Conservation (phyloP, 441 rosid genomes). For the Populus trichocarpa region DNA sequence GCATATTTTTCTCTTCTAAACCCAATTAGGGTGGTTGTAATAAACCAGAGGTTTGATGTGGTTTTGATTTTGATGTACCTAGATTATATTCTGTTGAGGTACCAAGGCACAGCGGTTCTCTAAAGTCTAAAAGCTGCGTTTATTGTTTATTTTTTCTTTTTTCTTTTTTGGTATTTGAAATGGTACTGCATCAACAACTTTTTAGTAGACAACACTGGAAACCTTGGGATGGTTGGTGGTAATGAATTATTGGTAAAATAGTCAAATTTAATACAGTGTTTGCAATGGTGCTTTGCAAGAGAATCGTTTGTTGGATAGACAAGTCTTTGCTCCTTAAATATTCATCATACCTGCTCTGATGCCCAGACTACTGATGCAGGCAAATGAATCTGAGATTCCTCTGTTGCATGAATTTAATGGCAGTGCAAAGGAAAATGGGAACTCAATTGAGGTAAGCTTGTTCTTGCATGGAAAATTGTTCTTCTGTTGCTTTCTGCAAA, state of each 20-base stretch:
- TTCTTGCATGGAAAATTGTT: slow-evolving; percentile 16
- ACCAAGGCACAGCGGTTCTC: neutral
- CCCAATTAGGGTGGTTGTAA: neutral
- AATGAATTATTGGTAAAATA: neutral
- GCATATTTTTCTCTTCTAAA: neutral
- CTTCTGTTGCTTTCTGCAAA: slow-evolving; percentile 5
- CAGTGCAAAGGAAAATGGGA: slow-evolving; percentile 45
- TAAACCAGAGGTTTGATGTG: neutral
- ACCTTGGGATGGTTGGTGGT: neutral
- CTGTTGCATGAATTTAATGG: slow-evolving; percentile 66
- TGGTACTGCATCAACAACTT: neutral
- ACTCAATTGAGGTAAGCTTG: slow-evolving; percentile 63
- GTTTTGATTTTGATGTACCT: neutral
- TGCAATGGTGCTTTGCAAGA: neutral
- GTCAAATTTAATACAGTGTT: neutral
- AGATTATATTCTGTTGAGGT: neutral
- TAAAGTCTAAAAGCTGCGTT: neutral
- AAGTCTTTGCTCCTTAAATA: neutral
- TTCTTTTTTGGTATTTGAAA: too few species aligned
- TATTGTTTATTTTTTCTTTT: too few species aligned
- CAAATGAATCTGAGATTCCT: slow-evolving; percentile 96
- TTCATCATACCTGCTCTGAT: slow-evolving; percentile 2
- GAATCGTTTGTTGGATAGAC: neutral
- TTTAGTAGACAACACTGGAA: neutral
- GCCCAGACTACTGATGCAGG: slow-evolving; percentile 41